Evolutionary conservation across 768 basidiomycete genomes (phyloP).

Genomic region (Roridomyces roridus): DNA sequence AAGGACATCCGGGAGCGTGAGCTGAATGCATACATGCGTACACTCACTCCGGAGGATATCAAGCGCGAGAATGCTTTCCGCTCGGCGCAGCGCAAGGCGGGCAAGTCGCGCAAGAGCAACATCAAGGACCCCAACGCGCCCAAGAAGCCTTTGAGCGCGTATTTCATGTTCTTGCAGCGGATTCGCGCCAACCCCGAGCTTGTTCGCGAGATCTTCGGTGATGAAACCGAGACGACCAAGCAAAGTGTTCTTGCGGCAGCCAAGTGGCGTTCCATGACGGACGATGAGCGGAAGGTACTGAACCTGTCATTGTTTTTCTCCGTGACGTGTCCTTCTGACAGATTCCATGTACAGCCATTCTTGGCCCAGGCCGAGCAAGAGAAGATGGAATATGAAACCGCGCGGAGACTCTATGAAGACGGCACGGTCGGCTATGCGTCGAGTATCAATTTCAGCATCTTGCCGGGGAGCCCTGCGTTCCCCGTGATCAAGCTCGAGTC

Average conservation of each 20-base stretch:
- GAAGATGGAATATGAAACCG: constrained; percentile 92
- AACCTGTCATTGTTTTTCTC: constrained; percentile 14
- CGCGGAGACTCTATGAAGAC: constrained; percentile 87
- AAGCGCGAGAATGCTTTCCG: constrained; percentile 92
- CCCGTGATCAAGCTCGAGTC: constrained; percentile 67
- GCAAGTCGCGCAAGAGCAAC: constrained; percentile 91
- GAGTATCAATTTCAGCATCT: constrained; percentile 84
- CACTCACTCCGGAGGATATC: constrained; percentile 92
- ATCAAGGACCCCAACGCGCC: constrained; percentile 97
- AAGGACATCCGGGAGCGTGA: constrained; percentile 88
- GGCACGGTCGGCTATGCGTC: constrained; percentile 70
- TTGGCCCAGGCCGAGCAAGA: constrained; percentile 93
- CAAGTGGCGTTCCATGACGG: constrained; percentile 92
- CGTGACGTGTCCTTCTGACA: constrained; percentile 12
- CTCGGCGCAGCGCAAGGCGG: constrained; percentile 90
- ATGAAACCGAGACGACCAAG: constrained; percentile 92
- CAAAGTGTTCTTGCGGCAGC: constrained; percentile 94
- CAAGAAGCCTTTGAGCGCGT: constrained; percentile 93
- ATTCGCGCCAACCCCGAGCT: constrained; percentile 81
- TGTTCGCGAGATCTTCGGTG: constrained; percentile 84
- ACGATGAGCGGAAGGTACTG: constrained; percentile 89
- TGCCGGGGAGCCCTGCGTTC: constrained; percentile 71
- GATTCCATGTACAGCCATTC: constrained; percentile 67
- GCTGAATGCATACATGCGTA: constrained; percentile 83
- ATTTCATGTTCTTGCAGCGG: constrained; percentile 93